Evolutionary conservation across 2,329 filamentous ascomycete species (phyloP), one percentile per base, ranked within the genome.

Genomic region (Arthroderma sp.): DNA sequence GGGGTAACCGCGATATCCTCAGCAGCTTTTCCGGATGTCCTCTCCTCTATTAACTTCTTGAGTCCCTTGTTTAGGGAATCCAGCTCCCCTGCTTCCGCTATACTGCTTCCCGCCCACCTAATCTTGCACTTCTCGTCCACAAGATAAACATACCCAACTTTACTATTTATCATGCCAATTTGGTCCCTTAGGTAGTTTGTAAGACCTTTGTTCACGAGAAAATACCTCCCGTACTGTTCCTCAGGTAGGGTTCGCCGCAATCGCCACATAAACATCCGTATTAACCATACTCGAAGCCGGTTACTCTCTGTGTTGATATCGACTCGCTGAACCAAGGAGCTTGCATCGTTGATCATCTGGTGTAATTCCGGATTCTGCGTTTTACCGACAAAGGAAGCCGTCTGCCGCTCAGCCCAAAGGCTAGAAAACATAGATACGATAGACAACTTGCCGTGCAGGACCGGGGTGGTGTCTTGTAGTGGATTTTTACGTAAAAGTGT

Each of bases 91-190:
- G 57, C 52, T 47, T 67, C 60, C 9, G 67, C 65, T 42, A 65
- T 58, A 34, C 63, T 68, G 50, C 87, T 94, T 3, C 85, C 91
- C 0, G 89, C 91, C 91, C 91, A 98, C 46, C 91, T 77, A 54
- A 98, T 93, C 65, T 80, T 83, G 62, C 87, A 94, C 51, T 88
- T 73, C 50, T 80, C 72, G 61, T 98, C 91, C 47, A 98, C 72
- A 40, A 98, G 72, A 64, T 94, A 98, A 4, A 88, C 82, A 66
- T 95, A 96, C 33, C 88, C 89, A 31, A 95, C 89, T 64, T 88
- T 93, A 53, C 78, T 80, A 65, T 98, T 98, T 59, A 94, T 68
- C 59, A 94, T 62, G 4, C 77, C 77, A 55, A 81, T 73, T 4
- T 73, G 69, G 55, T 79, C 74, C 51, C 73, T 70, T 36, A 80